phyloP scores from a whole-genome alignment of 2,329 filamentous ascomycete species.

The Botrytis fragariae region DNA sequence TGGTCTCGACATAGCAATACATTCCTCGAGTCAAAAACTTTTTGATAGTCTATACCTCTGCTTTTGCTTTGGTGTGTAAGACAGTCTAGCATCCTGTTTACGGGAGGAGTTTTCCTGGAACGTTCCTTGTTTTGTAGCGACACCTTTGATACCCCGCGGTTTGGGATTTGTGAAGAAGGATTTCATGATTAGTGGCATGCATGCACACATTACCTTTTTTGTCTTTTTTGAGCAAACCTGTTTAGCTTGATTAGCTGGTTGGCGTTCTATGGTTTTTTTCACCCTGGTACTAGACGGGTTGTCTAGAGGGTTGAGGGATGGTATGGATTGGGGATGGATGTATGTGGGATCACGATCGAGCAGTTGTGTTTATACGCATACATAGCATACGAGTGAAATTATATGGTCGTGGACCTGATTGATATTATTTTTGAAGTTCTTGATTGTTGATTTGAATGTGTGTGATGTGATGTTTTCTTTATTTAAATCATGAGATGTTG shows the following conservation, averaged over 20 bases:
- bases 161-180: conserved; percentile 6
- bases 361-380: conserved; percentile 9
- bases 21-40: conserved; percentile 30
- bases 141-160: not conserved
- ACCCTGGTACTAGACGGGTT: conserved; percentile 15
- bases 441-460: not conserved
- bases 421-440: not conserved
- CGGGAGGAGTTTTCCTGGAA: conserved; percentile 35
- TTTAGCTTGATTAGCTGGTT: conserved; percentile 5
- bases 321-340: not conserved
- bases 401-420: not conserved
- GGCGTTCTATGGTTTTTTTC: conserved; percentile 14
- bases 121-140: conserved; percentile 20
- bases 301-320: conserved; percentile 15
- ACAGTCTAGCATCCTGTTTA: conserved; percentile 42
- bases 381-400: conserved; percentile 16
- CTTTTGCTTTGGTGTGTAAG: conserved; percentile 22
- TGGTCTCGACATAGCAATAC: conserved; percentile 26
- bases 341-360: conserved; percentile 6
- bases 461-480: not conserved
- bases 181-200: conserved; percentile 11
- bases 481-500: not conserved
- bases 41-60: conserved; percentile 38
- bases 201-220: not conserved
- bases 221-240: conserved; percentile 1